These are phyloP conservation scores for Podaxis sp. DNA, from an alignment of 768 basidiomycete genomes.

Conservation along the genomic window DNA sequence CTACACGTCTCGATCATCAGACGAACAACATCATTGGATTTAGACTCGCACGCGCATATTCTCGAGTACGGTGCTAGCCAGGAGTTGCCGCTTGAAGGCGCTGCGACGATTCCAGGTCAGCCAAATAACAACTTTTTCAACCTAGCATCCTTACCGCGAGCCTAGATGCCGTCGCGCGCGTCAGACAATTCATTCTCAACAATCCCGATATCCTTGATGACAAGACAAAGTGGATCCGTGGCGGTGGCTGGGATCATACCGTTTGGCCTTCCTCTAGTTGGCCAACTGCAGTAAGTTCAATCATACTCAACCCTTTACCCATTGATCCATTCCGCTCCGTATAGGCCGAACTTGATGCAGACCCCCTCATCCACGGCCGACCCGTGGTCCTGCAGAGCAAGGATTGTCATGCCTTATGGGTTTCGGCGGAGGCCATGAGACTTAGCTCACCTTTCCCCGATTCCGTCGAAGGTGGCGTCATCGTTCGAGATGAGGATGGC, in stretches of 20 bases:
- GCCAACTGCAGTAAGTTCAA: constrained; percentile 61
- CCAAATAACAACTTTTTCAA: not conserved
- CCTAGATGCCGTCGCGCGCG: constrained; percentile 61
- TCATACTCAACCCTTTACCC: not conserved
- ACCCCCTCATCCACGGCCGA: constrained; percentile 64
- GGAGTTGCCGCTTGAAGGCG: constrained; percentile 64
- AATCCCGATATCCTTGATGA: constrained; percentile 59
- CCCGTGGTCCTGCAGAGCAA: constrained; percentile 81
- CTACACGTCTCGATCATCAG: not conserved
- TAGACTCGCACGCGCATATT: constrained; percentile 80
- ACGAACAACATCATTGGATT: not conserved
- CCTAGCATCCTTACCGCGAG: not conserved
- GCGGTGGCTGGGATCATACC: constrained; percentile 94
- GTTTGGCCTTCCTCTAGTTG: constrained; percentile 59
- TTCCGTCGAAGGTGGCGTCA: constrained; percentile 75
- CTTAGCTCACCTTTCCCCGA: constrained; percentile 63
- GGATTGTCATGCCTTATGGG: constrained; percentile 90
- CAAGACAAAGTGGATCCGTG: constrained; percentile 63
- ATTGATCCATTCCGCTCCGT: constrained; percentile 5
- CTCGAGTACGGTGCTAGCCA: constrained; percentile 74
- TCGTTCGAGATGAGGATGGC: constrained; percentile 66
- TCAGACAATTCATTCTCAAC: constrained; percentile 59
- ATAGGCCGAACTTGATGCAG: constrained; percentile 71
- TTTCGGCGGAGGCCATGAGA: constrained; percentile 62
- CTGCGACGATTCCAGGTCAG: constrained; percentile 56